Conservation (phyloP, 441 rosid genomes). For the Corymbia citriodora region DNA sequence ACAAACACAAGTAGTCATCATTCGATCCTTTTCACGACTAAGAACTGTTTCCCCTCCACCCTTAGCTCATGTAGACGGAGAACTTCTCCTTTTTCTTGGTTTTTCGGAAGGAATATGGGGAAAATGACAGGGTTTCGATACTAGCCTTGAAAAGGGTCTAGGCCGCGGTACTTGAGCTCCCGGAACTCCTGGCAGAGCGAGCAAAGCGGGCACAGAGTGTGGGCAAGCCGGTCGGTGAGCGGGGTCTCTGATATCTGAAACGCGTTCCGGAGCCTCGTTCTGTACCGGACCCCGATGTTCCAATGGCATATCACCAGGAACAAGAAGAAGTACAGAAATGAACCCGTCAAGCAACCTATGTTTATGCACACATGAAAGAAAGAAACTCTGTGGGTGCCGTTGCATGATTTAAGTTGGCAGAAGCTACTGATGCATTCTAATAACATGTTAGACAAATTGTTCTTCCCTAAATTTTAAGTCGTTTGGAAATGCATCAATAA, state of each 20-base stretch:
- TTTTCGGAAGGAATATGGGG: background rate
- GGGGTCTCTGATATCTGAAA: background rate
- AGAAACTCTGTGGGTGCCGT: background rate
- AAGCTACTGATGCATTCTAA: background rate
- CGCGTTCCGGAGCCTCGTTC: background rate
- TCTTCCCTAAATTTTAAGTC: background rate
- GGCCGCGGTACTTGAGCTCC: background rate
- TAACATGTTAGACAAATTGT: background rate
- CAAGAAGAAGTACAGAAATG: background rate
- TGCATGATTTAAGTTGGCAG: background rate
- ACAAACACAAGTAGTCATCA: background rate
- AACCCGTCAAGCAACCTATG: background rate
- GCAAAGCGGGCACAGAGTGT: background rate
- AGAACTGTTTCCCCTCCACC: background rate
- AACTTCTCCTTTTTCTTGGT: background rate
- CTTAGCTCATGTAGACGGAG: background rate
- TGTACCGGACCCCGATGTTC: background rate
- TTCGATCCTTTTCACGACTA: background rate
- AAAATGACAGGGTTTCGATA: background rate
- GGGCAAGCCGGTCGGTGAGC: background rate
- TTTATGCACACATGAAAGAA: background rate
- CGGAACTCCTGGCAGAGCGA: conserved; percentile 8
- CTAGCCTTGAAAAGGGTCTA: conserved; percentile 2
- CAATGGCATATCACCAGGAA: conserved; percentile 1
- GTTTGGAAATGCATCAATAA: background rate